These are phyloP conservation scores for Phaeotremella fagi DNA, from an alignment of 768 basidiomycete genomes.

Conservation along the genomic window DNA sequence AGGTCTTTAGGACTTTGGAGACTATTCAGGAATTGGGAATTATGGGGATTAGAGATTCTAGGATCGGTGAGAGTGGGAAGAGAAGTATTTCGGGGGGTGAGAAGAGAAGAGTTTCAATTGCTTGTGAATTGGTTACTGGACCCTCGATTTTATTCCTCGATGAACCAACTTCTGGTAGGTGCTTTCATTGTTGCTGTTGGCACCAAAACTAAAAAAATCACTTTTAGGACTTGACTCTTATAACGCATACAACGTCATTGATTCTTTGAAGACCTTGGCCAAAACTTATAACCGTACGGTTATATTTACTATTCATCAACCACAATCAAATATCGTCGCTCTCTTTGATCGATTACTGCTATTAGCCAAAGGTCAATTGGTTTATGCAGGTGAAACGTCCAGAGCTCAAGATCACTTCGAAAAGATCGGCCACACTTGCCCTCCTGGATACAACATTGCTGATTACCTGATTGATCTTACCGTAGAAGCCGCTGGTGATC, in stretches of 20 bases:
- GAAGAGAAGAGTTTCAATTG: conserved; percentile 93
- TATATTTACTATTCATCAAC: conserved; percentile 97
- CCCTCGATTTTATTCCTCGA: conserved; percentile 95
- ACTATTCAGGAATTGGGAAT: conserved; percentile 96
- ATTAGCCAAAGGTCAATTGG: conserved; percentile 73
- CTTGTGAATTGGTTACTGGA: conserved; percentile 94
- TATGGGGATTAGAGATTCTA: conserved; percentile 76
- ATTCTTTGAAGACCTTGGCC: conserved; percentile 77
- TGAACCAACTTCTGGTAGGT: conserved; percentile 88
- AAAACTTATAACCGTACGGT: conserved; percentile 88
- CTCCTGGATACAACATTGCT: conserved; percentile 91
- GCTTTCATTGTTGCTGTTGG: no score
- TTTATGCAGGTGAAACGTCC: conserved; percentile 74
- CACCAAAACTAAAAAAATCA: conserved; percentile 2
- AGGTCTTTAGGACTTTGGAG: conserved; percentile 87
- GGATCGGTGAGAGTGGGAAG: conserved; percentile 80
- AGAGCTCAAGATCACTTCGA: conserved; percentile 78
- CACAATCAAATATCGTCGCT: conserved; percentile 92
- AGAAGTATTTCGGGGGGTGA: conserved; percentile 96
- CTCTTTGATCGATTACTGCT: conserved; percentile 88
- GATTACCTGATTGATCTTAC: conserved; percentile 72
- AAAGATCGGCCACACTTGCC: conserved; percentile 74
- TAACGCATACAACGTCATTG: conserved; percentile 92
- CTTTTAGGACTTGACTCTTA: conserved; percentile 78
- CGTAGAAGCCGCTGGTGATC: conserved; percentile 52